phyloP scores from a whole-genome alignment of 179 eudicot species.

The Spergularia azorica region DNA sequence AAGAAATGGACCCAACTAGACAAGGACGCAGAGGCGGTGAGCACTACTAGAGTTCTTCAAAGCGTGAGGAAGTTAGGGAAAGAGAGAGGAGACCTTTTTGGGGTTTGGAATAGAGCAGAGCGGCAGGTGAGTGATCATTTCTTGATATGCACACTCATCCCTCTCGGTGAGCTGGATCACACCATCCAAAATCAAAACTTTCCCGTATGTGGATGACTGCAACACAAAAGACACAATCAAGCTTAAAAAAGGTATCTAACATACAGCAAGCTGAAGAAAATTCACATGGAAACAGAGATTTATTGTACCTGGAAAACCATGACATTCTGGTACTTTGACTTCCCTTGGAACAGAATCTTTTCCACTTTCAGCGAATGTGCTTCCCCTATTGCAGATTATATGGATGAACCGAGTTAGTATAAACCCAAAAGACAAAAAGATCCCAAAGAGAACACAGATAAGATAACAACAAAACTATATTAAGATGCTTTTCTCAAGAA shows the following conservation, averaged over 20 bases:
- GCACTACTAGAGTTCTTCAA: background rate
- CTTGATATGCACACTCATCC: constrained; percentile 96
- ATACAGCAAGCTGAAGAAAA: background rate
- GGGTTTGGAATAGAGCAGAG: constrained; percentile 93
- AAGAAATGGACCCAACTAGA: background rate
- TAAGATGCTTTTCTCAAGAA: background rate
- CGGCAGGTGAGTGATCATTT: constrained; percentile 92
- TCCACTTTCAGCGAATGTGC: constrained; percentile 96
- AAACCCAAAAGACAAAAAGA: background rate
- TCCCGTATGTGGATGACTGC: constrained; percentile 80
- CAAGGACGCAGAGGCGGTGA: background rate
- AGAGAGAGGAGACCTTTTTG: constrained; percentile 59
- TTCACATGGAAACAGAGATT: background rate
- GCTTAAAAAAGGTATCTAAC: background rate
- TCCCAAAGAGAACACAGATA: background rate
- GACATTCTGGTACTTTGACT: constrained; percentile 88
- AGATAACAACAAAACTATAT: background rate
- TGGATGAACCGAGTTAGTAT: background rate
- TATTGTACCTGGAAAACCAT: constrained; percentile 79
- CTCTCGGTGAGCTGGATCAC: constrained; percentile 91
- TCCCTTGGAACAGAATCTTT: constrained; percentile 76
- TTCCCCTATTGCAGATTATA: constrained; percentile 53
- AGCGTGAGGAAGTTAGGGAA: background rate
- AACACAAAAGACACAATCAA: constrained; percentile 22
- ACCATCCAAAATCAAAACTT: constrained; percentile 76